Evolutionary conservation across 2,329 filamentous ascomycete species (phyloP), one percentile per base, ranked within the genome.

Genomic region (Alternaria gansuensis): DNA sequence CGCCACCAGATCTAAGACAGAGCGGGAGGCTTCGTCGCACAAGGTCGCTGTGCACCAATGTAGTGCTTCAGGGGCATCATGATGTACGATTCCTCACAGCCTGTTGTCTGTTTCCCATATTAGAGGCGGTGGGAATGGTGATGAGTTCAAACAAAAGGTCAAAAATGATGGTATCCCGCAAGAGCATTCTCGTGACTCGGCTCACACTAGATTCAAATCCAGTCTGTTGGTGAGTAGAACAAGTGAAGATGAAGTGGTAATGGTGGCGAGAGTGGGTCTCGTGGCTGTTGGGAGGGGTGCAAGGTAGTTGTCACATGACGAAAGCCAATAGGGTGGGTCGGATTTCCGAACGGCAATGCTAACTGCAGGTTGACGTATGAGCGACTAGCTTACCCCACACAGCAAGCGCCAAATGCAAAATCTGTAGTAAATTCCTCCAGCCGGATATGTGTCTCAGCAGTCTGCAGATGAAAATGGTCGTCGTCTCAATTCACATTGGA

Each of bases 291-390:
- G 33, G 39, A 48, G 2, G 17, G 44, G 39, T 37, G 17, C n/a
- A 43, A 54, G 51, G 41, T 51, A 13, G 29, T 7, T 17, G 46
- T 61, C 69, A 72, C 69, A 69, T 72, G 69, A 71, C 43, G 7
- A 34, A 36, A 49, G 37, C 55, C 48, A 57, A 56, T 51, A 21
- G 57, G 37, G 40, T 40, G 52, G 49, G 57, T 40, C 48, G 41
- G 51, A 57, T 50, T 54, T 31, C 51, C 45, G 21, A 46, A 43
- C 44, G 37, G 56, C 56, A 36, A 55, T 46, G 34, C 24, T 44
- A 14, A 58, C 69, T 71, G 71, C 69, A 71, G 23, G 51, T 69
- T 73, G 69, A 72, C 71, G 71, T 73, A 67, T 36, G 57, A 60
- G 54, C 52, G 54, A 41, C 48, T 57, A 53, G 65, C 57, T 57